Conservation (phyloP, 768 basidiomycete species). For the Albatrellus ellisii region DNA sequence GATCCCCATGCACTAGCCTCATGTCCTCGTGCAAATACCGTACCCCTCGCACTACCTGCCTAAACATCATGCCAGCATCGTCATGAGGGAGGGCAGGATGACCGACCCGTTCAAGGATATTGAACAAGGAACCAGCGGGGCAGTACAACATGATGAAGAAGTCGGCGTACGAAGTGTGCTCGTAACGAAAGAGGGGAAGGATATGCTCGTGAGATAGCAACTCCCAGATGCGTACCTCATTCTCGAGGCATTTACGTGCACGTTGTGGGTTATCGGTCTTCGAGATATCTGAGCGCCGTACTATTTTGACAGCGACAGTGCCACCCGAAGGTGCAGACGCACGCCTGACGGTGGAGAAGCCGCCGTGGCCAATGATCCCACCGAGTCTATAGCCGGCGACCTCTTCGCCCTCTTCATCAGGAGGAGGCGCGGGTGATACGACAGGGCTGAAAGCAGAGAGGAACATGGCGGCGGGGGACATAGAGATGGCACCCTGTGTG, state of each 20-base stretch:
- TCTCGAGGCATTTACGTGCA: conserved; percentile 44
- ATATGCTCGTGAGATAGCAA: conserved; percentile 76
- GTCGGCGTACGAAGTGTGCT: conserved; percentile 48
- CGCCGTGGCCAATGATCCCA: conserved; percentile 63
- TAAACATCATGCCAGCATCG: conserved; percentile 75
- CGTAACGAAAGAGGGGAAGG: conserved; percentile 63
- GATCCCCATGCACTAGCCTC: conserved; percentile 77
- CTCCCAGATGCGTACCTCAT: conserved; percentile 63
- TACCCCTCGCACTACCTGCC: conserved; percentile 73
- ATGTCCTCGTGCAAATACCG: conserved; percentile 73
- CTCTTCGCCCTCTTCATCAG: conserved; percentile 54
- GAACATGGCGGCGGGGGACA: conserved; percentile 67
- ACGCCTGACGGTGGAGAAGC: conserved; percentile 67
- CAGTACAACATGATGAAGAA: conserved; percentile 79
- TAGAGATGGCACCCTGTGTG: conserved; percentile 10
- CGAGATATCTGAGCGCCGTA: conserved; percentile 43
- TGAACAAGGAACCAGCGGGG: conserved; percentile 74
- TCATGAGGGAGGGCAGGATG: conserved; percentile 58
- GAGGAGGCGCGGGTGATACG: conserved; percentile 22
- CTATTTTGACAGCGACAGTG: conserved; percentile 71
- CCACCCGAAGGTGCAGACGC: conserved; percentile 53
- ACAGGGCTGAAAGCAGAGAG: conserved; percentile 48
- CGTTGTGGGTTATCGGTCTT: conserved; percentile 35
- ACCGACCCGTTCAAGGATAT: conserved; percentile 66
- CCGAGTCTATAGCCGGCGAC: conserved; percentile 70